Evolutionary conservation across 2,329 filamentous ascomycete species (phyloP).

Genomic region (Ramularia endophylla): DNA sequence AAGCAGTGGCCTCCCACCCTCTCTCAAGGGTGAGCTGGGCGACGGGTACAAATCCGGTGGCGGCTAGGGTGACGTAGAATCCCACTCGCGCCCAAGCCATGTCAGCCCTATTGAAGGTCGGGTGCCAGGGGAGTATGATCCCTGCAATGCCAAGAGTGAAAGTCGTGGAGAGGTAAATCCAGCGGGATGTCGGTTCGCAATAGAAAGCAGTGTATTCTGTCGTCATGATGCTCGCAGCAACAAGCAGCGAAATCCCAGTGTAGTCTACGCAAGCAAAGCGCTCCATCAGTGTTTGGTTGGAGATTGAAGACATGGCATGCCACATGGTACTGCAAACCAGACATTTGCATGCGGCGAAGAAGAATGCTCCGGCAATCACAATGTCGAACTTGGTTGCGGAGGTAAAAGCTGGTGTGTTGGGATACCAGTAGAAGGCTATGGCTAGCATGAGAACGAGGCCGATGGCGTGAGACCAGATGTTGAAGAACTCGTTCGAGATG

Average conservation of each 20-base stretch:
- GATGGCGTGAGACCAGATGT: conserved; percentile 95
- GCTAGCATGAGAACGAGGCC: conserved; percentile 83
- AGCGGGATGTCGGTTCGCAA: conserved; percentile 83
- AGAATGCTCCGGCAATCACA: conserved; percentile 87
- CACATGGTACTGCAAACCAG: conserved; percentile 92
- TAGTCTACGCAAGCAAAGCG: conserved; percentile 98
- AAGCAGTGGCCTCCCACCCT: conserved; percentile 71
- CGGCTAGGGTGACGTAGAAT: conserved; percentile 82
- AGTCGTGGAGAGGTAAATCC: conserved; percentile 78
- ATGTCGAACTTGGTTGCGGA: conserved; percentile 83
- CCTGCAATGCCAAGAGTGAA: conserved; percentile 76
- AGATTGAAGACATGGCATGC: conserved; percentile 99
- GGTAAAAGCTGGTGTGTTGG: conserved; percentile 76
- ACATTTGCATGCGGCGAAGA: conserved; percentile 92
- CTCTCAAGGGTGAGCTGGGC: conserved; percentile 75
- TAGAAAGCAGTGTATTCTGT: conserved; percentile 99
- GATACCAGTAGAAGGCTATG: conserved; percentile 95
- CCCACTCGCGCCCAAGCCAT: conserved; percentile 90
- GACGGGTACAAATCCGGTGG: conserved; percentile 84
- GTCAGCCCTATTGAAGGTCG: conserved; percentile 83
- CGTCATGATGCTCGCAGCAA: conserved; percentile 94
- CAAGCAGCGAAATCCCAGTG: conserved; percentile 90
- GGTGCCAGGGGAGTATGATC: conserved; percentile 92
- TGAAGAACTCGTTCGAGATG: conserved; percentile 88
- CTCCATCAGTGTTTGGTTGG: conserved; percentile 81